A percentile compares a stretch with the other conserved stretches of the same genome.
These are phyloP conservation scores for Botrytis pseudocinerea DNA, from an alignment of 2,329 filamentous ascomycete genomes.

Conservation along the genomic window DNA sequence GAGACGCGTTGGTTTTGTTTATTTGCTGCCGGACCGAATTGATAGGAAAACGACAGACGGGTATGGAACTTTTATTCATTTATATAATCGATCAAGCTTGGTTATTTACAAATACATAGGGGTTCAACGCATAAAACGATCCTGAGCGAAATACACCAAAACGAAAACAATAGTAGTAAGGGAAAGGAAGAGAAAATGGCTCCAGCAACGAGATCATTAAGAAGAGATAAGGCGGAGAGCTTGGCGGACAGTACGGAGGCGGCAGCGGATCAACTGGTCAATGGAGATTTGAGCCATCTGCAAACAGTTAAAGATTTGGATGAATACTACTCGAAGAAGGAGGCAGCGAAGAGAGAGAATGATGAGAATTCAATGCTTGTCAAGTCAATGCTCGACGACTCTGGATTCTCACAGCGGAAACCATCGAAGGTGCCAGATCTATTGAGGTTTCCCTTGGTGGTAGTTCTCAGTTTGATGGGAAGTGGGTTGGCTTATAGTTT, in stretches of 20 bases:
- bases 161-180: background rate
- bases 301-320: background rate
- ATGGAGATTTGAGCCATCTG: background rate
- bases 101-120: background rate
- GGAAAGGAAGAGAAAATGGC: background rate
- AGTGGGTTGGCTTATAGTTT: constrained; percentile 65
- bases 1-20: constrained; percentile 3
- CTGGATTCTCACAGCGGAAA: background rate
- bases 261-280: background rate
- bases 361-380: background rate
- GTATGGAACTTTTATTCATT: background rate
- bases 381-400: background rate
- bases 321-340: background rate
- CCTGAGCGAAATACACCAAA: background rate
- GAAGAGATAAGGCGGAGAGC: constrained; percentile 14
- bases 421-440: constrained; percentile 44
- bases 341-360: background rate
- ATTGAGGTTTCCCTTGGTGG: constrained; percentile 55
- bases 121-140: background rate
- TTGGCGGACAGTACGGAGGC: background rate
- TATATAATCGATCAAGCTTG: background rate
- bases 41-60: background rate
- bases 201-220: constrained; percentile 11
- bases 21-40: background rate
- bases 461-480: constrained; percentile 58